These are phyloP conservation scores for Mrakia hoshinonis DNA, from an alignment of 768 basidiomycete genomes.

Conservation along the genomic window DNA sequence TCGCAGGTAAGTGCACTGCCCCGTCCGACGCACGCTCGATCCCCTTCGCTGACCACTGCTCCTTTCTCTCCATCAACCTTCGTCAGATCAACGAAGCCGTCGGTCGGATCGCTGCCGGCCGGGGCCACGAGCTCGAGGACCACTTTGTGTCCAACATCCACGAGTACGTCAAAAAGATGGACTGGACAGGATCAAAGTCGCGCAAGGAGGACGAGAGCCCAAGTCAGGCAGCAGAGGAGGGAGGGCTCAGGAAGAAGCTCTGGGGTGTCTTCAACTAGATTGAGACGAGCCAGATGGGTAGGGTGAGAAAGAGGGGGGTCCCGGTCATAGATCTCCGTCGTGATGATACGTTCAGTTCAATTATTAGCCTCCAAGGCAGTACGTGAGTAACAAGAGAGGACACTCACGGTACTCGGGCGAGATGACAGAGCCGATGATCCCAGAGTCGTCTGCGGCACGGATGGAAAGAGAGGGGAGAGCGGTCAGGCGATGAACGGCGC, in stretches of 20 bases:
- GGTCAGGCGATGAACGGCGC: not conserved
- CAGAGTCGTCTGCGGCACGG: not conserved
- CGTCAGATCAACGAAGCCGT: conserved; percentile 74
- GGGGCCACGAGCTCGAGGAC: conserved; percentile 54
- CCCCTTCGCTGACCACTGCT: not conserved
- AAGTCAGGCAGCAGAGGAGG: not conserved
- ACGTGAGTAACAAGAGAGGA: no score
- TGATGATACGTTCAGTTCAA: no score
- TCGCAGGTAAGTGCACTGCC: conserved; percentile 38
- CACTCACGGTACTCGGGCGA: not conserved
- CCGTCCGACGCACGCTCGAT: not conserved
- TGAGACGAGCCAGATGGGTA: no score
- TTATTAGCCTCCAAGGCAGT: no score
- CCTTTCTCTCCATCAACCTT: not conserved
- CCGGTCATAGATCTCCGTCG: no score
- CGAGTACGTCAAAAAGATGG: conserved; percentile 42
- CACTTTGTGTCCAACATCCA: conserved; percentile 65
- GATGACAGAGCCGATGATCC: conserved; percentile 8
- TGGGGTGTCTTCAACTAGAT: not conserved
- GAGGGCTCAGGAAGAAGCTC: not conserved
- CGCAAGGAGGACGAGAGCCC: not conserved
- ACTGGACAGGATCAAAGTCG: not conserved
- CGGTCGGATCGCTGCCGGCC: conserved; percentile 77
- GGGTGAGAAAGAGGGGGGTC: no score
- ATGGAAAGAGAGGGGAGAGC: not conserved